Conservation (phyloP, 1,139 yeast genomes). For the Candida sp. region DNA sequence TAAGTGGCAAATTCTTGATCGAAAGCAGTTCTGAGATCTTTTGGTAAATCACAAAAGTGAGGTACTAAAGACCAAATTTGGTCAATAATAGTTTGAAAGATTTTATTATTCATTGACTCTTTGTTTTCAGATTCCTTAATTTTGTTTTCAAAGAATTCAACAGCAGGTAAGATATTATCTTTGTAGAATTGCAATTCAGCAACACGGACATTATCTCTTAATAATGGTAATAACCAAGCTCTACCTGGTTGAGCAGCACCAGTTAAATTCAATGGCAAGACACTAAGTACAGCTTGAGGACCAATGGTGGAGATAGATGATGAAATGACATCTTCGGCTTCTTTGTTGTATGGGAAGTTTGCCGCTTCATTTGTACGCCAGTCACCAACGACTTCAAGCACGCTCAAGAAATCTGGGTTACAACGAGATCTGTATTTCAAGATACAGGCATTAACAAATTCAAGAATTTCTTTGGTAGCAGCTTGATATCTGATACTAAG, state of each 20-base stretch:
- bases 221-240: constrained; percentile 93
- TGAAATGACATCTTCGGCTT: constrained; percentile 77
- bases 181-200: constrained; percentile 67
- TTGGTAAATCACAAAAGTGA: constrained; percentile 83
- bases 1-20: constrained; percentile 75
- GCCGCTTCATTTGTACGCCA: constrained; percentile 80
- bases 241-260: constrained; percentile 57
- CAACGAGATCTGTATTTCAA: constrained; percentile 63
- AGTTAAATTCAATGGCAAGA: constrained; percentile 74
- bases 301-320: constrained; percentile 80
- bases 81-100: constrained; percentile 78
- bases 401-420: constrained; percentile 67
- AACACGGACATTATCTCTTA: constrained; percentile 79
- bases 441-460: constrained; percentile 62
- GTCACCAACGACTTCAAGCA: constrained; percentile 73
- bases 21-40: constrained; percentile 63
- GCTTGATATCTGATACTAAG: constrained; percentile 73
- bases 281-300: constrained; percentile 73
- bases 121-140: constrained; percentile 39
- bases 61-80: constrained; percentile 94
- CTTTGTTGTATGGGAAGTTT: constrained; percentile 67
- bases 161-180: constrained; percentile 63
- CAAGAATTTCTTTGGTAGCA: constrained; percentile 74
- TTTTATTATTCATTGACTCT: constrained; percentile 65
- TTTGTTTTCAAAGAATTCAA: constrained; percentile 53